Conservation (phyloP, 139 green algal genomes). For the Tetratostichococcus sp. region DNA sequence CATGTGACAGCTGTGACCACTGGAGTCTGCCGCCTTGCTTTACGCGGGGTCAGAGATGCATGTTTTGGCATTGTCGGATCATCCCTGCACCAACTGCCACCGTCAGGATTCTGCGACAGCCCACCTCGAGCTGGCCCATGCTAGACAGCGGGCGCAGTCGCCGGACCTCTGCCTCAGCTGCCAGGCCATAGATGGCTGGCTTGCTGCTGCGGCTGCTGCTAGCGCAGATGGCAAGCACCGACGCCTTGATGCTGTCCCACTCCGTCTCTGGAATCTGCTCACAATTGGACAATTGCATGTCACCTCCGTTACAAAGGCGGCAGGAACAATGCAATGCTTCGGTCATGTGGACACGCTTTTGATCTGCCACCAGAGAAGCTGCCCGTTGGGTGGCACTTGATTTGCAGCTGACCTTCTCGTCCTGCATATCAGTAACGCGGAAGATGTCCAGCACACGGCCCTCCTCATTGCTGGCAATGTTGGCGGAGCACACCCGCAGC, state of each 20-base stretch:
- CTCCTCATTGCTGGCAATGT: conserved; percentile 53
- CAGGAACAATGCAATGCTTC: no score
- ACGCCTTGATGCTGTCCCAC: conserved; percentile 36
- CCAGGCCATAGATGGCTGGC: conserved; percentile 80
- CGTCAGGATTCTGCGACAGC: no score
- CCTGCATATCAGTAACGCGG: conserved; percentile 46
- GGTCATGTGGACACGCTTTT: no score
- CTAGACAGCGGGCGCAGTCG: conserved; percentile 37
- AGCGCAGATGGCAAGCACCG: conserved; percentile 49
- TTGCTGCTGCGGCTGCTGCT: conserved; percentile 48
- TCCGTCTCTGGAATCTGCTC: conserved; percentile 29
- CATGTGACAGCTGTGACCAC: no score
- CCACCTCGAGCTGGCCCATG: not conserved
- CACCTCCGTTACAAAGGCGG: not conserved
- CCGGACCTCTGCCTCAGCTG: conserved; percentile 56
- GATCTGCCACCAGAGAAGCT: no score
- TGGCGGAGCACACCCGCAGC: conserved; percentile 64
- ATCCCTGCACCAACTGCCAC: not conserved
- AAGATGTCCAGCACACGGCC: conserved; percentile 70
- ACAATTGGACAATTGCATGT: no score
- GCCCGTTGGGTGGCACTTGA: no score
- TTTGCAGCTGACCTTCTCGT: conserved; percentile 42
- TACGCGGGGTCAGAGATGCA: no score
- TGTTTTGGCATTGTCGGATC: no score
- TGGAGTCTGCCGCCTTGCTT: no score